Evolutionary conservation across 1,284 basidiomycete genomes (phyloP), one percentile per base, ranked within the genome.

Genomic region (Schizopora paradoxa): DNA sequence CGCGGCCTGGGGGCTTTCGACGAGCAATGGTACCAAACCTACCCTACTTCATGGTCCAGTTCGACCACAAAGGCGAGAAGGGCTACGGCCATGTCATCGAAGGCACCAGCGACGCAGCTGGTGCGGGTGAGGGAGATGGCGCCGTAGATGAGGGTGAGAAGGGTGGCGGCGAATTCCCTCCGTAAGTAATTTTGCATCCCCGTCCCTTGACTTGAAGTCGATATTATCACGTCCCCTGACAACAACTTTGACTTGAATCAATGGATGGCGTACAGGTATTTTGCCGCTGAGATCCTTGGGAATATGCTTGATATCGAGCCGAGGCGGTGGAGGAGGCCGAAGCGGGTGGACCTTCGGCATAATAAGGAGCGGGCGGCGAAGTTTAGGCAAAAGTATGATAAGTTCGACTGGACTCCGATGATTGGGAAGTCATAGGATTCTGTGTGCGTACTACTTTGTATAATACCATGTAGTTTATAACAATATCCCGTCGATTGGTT

Each of bases 41-140:
- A 34, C 96, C 96, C 0, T 99, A 99, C 68, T 99, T 99, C 61
- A 94, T 94, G 86, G 88, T 99, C 1, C 89, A 92, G 58, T 99
- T 94, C 67, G 96, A 99, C 66, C 79, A 99, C 68, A 94, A 92
- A 59, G 94, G 95, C 23, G 91, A 95, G 65, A 92, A 90, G 61
- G 93, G 93, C 1, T 99, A 93, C 61, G 96, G 96, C 0, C 96
- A 99, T 64, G 87, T 97, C 47, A 95, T 97, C 51, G 93, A 97
- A 62, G 93, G 93, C 1, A 77, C 79, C 1, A 82, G 78, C 19
- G 82, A 89, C 41, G 77, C 73, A 2, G 66, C 70, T 0, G 76
- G 73, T 10, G 74, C 77, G 14, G 82, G 79, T 32, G 83, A 84
- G 32, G 79, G 82, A 40, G 82, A 74, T 22, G 76, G 68, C 22